phyloP scores from a whole-genome alignment of 768 basidiomycete species.

The Coprinopsis sp. region DNA sequence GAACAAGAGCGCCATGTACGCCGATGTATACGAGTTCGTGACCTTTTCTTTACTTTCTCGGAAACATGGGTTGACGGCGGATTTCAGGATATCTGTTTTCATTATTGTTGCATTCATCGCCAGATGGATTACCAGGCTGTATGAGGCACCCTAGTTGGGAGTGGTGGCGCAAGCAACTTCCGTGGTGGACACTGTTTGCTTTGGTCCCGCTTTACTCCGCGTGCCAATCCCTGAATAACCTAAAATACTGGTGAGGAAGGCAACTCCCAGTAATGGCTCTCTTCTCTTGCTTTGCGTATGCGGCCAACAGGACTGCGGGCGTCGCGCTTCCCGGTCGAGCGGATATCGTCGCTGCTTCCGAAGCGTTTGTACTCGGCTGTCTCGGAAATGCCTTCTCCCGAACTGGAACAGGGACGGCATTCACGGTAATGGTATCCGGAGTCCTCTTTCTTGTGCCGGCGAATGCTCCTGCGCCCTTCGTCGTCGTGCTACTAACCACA shows the following conservation, averaged over 20 bases:
- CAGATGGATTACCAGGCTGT: slow-evolving; percentile 63
- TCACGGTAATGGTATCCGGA: slow-evolving; percentile 90
- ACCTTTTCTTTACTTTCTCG: not conserved
- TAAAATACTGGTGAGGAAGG: slow-evolving; percentile 65
- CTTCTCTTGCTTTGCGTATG: slow-evolving; percentile 72
- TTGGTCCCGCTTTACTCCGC: slow-evolving; percentile 75
- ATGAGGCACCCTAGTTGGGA: slow-evolving; percentile 68
- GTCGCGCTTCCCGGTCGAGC: slow-evolving; percentile 58
- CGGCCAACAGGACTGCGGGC: slow-evolving; percentile 62
- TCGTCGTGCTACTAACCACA: not conserved
- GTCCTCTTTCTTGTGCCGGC: slow-evolving; percentile 89
- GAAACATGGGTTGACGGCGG: not conserved
- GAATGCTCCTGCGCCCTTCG: slow-evolving; percentile 24
- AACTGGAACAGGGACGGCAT: slow-evolving; percentile 72
- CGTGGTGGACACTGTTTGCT: slow-evolving; percentile 76
- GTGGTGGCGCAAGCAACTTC: slow-evolving; percentile 74
- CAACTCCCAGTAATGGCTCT: slow-evolving; percentile 75
- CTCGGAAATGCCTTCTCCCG: slow-evolving; percentile 81
- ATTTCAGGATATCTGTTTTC: slow-evolving; percentile 69
- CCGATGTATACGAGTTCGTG: slow-evolving; percentile 92
- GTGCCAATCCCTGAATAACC: slow-evolving; percentile 69
- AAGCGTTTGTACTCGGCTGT: slow-evolving; percentile 74
- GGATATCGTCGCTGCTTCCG: slow-evolving; percentile 73
- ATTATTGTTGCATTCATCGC: slow-evolving; percentile 83
- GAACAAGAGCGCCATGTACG: slow-evolving; percentile 82